Evolutionary conservation across 129 eudicot genomes (phyloP).

Genomic region (Logfia minima): DNA sequence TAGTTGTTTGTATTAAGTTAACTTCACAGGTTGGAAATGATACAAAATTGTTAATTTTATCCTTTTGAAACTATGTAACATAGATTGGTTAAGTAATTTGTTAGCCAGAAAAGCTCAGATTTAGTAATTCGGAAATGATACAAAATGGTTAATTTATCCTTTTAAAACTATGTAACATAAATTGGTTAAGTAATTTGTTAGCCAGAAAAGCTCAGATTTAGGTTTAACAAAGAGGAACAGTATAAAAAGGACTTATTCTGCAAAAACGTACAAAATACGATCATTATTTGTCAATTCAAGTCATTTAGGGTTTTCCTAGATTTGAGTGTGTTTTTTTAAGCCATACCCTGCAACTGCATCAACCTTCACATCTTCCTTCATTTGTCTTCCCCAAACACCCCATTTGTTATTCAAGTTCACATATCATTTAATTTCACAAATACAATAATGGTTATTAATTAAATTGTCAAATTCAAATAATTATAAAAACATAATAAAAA

Average conservation of each 20-base stretch:
- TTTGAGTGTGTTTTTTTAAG: slow-evolving; percentile 17
- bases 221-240: neutral
- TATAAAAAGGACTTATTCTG: neutral
- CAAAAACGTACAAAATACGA: neutral
- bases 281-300: neutral
- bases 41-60: too few species aligned
- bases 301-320: slow-evolving; percentile 23
- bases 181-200: too few species aligned
- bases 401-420: neutral
- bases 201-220: too few species aligned
- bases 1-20: too few species aligned
- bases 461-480: neutral
- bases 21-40: too few species aligned
- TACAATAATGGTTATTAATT: too few species aligned
- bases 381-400: slow-evolving; percentile 5
- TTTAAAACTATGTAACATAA: too few species aligned
- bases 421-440: neutral
- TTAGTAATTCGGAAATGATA: too few species aligned
- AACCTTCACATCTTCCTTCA: slow-evolving; percentile 14
- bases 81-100: neutral
- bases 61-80: neutral
- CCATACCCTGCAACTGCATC: slow-evolving; percentile 22
- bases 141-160: too few species aligned
- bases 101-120: neutral
- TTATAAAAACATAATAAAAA: neutral